Percentiles rank a stretch among this genome's conserved stretches.
Conservation (phyloP, 1,284 basidiomycete genomes). For the Cryptococcus amylolentus region DNA sequence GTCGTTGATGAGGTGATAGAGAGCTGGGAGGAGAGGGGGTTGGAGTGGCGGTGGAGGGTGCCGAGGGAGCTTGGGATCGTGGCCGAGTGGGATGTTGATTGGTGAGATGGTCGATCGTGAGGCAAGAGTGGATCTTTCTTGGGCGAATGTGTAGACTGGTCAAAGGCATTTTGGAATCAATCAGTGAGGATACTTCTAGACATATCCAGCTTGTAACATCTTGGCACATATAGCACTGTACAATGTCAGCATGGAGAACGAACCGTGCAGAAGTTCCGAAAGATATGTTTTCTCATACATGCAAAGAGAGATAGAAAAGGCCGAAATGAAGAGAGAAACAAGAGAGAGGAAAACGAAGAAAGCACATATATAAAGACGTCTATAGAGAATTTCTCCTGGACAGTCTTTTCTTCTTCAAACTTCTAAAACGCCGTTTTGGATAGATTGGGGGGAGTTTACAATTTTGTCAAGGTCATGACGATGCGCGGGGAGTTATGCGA, state of each 20-base stretch:
- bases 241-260: no score
- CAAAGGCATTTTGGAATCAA: no score
- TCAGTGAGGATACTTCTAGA: no score
- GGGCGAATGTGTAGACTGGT: no score
- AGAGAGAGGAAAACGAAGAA: not conserved
- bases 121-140: no score
- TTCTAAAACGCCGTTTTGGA: not conserved
- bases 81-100: no score
- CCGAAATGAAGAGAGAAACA: not conserved
- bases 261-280: no score
- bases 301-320: not conserved
- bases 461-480: not conserved
- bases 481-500: not conserved
- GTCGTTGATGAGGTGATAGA: not conserved
- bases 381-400: not conserved
- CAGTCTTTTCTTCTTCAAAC: not conserved
- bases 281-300: conserved; percentile 7
- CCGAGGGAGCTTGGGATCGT: not conserved
- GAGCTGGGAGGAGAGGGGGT: not conserved
- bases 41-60: not conserved
- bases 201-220: no score
- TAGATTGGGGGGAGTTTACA: not conserved
- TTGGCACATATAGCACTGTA: not conserved
- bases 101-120: no score
- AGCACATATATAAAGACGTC: not conserved